Base-by-base conservation (phyloP, 1,139 yeast species). In the Spencermartinsiella ligniputridi region DNA sequence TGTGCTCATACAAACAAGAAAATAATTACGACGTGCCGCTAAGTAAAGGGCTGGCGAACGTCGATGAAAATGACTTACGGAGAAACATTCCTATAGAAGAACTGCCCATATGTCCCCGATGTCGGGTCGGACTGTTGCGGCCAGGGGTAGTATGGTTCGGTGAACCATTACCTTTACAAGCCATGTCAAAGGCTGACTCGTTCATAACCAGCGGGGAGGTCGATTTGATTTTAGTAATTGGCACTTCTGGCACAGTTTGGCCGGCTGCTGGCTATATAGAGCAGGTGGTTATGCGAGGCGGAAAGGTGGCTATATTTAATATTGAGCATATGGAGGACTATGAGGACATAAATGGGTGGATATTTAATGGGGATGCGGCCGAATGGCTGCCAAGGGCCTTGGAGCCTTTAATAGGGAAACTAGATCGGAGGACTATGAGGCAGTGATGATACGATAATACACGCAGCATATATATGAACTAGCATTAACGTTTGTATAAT, bases 111-210 rank as follows among this genome's bases (percentile, higher is more conserved):
- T 89, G 97, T 60, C 95, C 96, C 0, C 66, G 68, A 8, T 88
- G 97, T 58, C 62, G 68, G 11, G 67, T 68, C 4, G 79, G 79
- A 0, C 61, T 85, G 18, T 64, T 88, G 45, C 70, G 96, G 21
- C 96, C 97, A 0, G 96, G 94, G 0, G 94, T 89, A 3, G 92
- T 87, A 2, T 88, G 96, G 96, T 87, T 83, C 65, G 96, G 96
- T 3, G 97, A 88, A 62, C 74, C 88, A 9, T 66, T 88, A 39
- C 87, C 95, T 0, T 64, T 85, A 46, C 67, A 67, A 39, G 74
- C 74, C 9, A 74, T 88, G 46, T 81, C 80, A 49, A 67, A 67
- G 33, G 86, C 88, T 3, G 96, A 88, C 64, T 77, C 75, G 39
- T 88, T 84, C 54, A 72, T 87, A n/a, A 76, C 79, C 48, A 60